Percentiles rank a stretch among this genome's conserved stretches.
Evolutionary conservation across 345 rosid genomes (phyloP).

Genomic region (Luvunga scandens): DNA sequence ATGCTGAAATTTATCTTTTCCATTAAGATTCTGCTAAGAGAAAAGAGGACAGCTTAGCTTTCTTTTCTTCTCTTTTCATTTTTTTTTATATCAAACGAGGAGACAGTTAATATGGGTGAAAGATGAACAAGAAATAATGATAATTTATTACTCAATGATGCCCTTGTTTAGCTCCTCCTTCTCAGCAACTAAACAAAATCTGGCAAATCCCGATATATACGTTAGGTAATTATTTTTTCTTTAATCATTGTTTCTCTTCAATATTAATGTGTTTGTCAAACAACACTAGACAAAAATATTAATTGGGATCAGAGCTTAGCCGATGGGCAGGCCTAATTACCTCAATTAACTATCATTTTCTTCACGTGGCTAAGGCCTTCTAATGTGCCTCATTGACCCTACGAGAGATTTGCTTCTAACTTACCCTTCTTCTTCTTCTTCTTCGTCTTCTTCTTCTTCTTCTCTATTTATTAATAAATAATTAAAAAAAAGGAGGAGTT

Average conservation of each 20-base stretch:
- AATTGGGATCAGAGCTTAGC: slow-evolving; percentile 4
- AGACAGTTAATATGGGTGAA: too few relatives aligned
- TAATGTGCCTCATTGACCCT: not conserved
- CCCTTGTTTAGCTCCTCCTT: too few relatives aligned
- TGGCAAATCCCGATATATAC: slow-evolving; percentile 61
- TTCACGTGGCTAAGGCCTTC: slow-evolving; percentile 7
- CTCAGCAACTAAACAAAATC: slow-evolving; percentile 39
- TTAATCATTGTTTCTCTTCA: not conserved
- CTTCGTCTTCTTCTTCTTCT: not conserved
- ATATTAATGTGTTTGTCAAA: not conserved
- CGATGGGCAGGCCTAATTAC: not conserved
- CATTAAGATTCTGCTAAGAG: too few relatives aligned
- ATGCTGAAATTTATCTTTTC: too few relatives aligned
- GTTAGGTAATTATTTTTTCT: slow-evolving; percentile 21
- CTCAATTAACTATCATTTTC: not conserved
- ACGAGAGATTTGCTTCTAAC: not conserved
- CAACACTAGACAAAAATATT: not conserved
- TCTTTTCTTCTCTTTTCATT: too few relatives aligned
- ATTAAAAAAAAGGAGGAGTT: too few relatives aligned
- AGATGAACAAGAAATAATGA: too few relatives aligned
- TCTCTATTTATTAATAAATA: too few relatives aligned
- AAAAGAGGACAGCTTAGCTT: too few relatives aligned
- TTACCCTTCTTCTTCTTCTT: not conserved
- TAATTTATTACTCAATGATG: too few relatives aligned
- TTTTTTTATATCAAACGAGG: too few relatives aligned